These are phyloP conservation scores for Fusarium solani-melongenae DNA, from an alignment of 2,329 filamentous ascomycete genomes.

Conservation along the genomic window DNA sequence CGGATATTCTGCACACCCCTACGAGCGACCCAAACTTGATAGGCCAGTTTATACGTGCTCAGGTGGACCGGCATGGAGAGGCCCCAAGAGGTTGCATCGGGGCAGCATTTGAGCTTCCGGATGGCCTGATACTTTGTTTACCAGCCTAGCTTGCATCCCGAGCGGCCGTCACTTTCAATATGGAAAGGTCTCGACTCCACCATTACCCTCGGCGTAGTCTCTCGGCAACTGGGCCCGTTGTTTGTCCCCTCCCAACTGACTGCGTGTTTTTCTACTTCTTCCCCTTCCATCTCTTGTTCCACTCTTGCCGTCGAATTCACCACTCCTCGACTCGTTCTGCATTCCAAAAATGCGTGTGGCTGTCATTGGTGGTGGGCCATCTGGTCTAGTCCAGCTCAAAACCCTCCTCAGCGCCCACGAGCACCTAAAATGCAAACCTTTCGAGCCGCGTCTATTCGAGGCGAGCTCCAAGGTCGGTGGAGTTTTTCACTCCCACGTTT, in stretches of 20 bases:
- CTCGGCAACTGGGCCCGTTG: not conserved
- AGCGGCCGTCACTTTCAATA: not conserved
- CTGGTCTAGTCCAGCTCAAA: conserved; percentile 7
- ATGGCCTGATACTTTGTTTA: not conserved
- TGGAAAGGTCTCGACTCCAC: not conserved
- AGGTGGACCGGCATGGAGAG: not conserved
- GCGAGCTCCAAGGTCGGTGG: conserved; percentile 1
- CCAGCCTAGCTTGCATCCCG: not conserved
- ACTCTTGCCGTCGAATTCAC: not conserved
- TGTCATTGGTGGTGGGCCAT: conserved; percentile 7
- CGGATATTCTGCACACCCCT: not conserved
- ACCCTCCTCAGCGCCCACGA: conserved; percentile 1
- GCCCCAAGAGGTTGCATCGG: not conserved
- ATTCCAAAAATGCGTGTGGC: not conserved
- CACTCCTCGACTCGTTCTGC: not conserved
- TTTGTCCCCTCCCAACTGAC: not conserved
- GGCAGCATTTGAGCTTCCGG: not conserved
- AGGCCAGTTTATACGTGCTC: not conserved
- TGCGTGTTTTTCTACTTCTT: not conserved
- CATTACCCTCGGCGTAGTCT: not conserved
- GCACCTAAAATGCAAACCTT: not conserved
- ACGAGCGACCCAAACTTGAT: not conserved
- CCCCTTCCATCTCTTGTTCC: not conserved
- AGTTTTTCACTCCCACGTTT: conserved; percentile 4
- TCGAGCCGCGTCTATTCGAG: conserved; percentile 3